phyloP scores from a whole-genome alignment of 495 filamentous ascomycete genomes.

The Amniculicola lignicola region DNA sequence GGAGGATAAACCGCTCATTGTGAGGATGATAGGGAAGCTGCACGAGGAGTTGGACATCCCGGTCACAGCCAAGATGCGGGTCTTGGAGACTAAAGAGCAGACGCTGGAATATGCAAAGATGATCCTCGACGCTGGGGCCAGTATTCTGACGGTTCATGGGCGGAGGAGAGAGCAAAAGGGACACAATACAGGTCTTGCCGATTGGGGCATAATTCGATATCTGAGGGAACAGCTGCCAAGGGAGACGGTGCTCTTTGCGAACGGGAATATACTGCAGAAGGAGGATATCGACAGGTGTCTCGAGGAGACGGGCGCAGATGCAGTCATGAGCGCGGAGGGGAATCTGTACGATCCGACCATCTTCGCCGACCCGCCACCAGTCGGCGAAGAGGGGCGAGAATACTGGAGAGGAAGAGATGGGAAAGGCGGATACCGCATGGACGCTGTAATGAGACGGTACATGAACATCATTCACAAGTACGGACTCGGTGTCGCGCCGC shows the following conservation, averaged over 20 bases:
- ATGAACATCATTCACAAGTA: conserved; percentile 81
- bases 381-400: conserved; percentile 63
- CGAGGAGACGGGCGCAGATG: conserved; percentile 82
- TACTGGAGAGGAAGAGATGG: conserved; percentile 84
- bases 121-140: conserved; percentile 84
- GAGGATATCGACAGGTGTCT: conserved; percentile 79
- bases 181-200: conserved; percentile 88
- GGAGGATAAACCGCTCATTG: conserved; percentile 83
- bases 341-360: conserved; percentile 88
- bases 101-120: conserved; percentile 87
- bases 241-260: conserved; percentile 92
- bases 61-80: conserved; percentile 91
- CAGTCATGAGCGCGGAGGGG: conserved; percentile 92
- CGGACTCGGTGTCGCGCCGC: conserved; percentile 60
- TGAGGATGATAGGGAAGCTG: conserved; percentile 70
- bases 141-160: conserved; percentile 89
- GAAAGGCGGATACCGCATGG: conserved; percentile 82
- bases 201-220: conserved; percentile 81
- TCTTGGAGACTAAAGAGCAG: conserved; percentile 80
- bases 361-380: conserved; percentile 64
- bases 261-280: conserved; percentile 85
- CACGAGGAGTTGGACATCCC: conserved; percentile 71
- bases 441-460: conserved; percentile 82
- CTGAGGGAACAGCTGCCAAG: conserved; percentile 77
- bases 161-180: conserved; percentile 89